phyloP scores from a whole-genome alignment of 2,329 filamentous ascomycete species.

The Ilyonectria destructans region DNA sequence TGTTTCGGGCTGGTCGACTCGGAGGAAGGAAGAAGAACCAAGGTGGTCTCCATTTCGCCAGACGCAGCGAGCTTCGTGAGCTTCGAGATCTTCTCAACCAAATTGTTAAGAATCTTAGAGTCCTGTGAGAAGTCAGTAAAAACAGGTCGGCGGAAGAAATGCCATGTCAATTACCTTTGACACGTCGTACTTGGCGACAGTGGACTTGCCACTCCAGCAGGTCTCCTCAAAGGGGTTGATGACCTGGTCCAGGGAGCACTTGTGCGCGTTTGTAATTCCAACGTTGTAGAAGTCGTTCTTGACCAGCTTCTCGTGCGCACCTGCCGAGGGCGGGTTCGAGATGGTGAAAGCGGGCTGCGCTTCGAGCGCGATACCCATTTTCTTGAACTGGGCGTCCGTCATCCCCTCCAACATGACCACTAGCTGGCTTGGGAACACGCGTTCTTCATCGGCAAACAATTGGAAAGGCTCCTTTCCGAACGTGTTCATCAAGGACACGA shows the following conservation, averaged over 20 bases:
- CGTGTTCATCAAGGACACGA: constrained; percentile 71
- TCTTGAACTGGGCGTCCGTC: constrained; percentile 62
- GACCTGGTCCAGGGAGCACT: constrained; percentile 58
- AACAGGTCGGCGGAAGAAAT: not conserved
- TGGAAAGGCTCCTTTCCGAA: constrained; percentile 70
- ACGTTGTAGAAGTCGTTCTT: constrained; percentile 59
- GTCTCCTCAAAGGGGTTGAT: constrained; percentile 60
- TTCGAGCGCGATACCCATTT: constrained; percentile 58
- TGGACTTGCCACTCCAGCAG: constrained; percentile 64
- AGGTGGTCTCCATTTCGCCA: constrained; percentile 70
- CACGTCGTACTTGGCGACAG: constrained; percentile 62
- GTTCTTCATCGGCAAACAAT: constrained; percentile 63
- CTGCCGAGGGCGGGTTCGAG: constrained; percentile 61
- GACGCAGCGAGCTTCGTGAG: constrained; percentile 63
- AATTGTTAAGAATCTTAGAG: constrained; percentile 58
- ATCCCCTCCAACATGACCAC: constrained; percentile 74
- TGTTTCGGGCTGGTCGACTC: constrained; percentile 55
- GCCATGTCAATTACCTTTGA: constrained; percentile 56
- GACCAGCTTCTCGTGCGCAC: constrained; percentile 61
- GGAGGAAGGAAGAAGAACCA: constrained; percentile 70
- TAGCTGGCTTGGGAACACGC: constrained; percentile 66
- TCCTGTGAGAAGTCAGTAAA: constrained; percentile 55
- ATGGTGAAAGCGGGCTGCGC: constrained; percentile 65
- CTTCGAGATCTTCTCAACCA: constrained; percentile 63
- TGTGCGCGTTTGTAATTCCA: constrained; percentile 55